Conservation (phyloP, 2,329 filamentous ascomycete species). For the Pyrenochaeta sp. region DNA sequence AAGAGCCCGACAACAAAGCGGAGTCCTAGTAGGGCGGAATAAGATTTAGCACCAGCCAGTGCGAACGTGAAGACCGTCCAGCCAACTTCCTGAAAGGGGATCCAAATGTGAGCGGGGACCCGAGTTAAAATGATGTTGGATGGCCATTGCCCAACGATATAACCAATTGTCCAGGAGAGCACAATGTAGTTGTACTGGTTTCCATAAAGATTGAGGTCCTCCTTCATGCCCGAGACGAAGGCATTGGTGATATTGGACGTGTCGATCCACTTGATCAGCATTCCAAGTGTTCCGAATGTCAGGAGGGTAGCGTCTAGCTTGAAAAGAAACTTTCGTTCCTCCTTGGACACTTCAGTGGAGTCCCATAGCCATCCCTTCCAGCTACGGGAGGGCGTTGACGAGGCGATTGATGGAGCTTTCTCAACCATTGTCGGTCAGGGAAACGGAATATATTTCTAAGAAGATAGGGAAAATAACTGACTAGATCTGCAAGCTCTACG, state of each 20-base stretch:
- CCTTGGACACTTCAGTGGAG: constrained; percentile 25
- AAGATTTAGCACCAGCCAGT: constrained; percentile 25
- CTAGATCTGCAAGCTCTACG: neutral
- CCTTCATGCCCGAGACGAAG: constrained; percentile 41
- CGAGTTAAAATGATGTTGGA: constrained; percentile 36
- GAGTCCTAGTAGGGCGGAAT: constrained; percentile 13
- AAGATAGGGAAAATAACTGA: neutral
- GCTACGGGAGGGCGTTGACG: constrained; percentile 3
- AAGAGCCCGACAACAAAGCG: constrained; percentile 20
- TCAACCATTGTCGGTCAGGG: neutral
- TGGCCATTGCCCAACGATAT: constrained; percentile 53
- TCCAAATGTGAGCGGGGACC: constrained; percentile 17
- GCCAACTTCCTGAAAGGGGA: constrained; percentile 16
- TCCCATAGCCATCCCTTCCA: constrained; percentile 35
- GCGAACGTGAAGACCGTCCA: constrained; percentile 14
- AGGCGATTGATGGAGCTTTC: neutral
- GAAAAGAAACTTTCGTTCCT: constrained; percentile 34
- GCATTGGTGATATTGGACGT: constrained; percentile 36
- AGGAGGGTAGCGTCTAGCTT: constrained; percentile 52
- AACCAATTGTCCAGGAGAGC: constrained; percentile 68
- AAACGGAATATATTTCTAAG: neutral
- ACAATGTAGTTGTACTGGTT: constrained; percentile 55
- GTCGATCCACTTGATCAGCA: constrained; percentile 36
- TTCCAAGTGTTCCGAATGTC: constrained; percentile 56
- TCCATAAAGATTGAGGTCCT: constrained; percentile 32